Evolutionary conservation across 2,329 filamentous ascomycete species (phyloP), one percentile per base, ranked within the genome.

Genomic region (Calonectria ilicicola): DNA sequence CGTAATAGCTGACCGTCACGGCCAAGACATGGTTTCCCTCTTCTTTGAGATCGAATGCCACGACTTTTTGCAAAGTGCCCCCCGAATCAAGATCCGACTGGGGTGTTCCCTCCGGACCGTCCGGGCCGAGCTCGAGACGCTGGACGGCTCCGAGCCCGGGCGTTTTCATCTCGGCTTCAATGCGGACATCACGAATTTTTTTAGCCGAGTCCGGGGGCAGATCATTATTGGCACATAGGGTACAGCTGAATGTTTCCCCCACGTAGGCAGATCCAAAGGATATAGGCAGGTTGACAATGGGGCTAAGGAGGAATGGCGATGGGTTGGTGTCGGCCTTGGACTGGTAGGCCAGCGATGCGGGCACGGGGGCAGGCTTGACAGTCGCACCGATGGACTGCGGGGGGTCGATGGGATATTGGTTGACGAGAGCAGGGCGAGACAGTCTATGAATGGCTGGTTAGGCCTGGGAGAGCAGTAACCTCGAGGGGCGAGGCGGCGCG

Each of bases 261-360:
- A 98, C 96, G 83, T 98, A 98, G 10, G 96, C 96, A 15, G 95
- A 96, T 53, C 96, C 96, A 83, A 99, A 98, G 0, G 95, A 93
- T 19, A 95, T 93, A 12, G 97, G 96, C 1, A 98, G 92, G 58
- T 95, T 97, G 79, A 98, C 90, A 66, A 92, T 87, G 1, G 91
- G 91, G 40, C 88, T 89, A 74, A 93, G 87, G 72, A 92, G 82
- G 81, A 91, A 91, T 8, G 89, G 88, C 17, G 86, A 83, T 5
- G 89, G 86, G 75, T 90, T 91, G 35, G 88, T 87, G 67, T 81
- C 79, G 73, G 80, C 77, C 67, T 79, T 79, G 32, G 84, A 81
- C 72, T 80, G 90, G 82, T 95, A 96, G 51, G 94, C 93, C 63
- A 97, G 89, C 2, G 94, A 95, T 2, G 95, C 94, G 62, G 92